Evolutionary conservation across 1,139 yeast genomes (phyloP), one percentile per base, ranked within the genome.

Genomic region (Yamadazyma membranifaciens): DNA sequence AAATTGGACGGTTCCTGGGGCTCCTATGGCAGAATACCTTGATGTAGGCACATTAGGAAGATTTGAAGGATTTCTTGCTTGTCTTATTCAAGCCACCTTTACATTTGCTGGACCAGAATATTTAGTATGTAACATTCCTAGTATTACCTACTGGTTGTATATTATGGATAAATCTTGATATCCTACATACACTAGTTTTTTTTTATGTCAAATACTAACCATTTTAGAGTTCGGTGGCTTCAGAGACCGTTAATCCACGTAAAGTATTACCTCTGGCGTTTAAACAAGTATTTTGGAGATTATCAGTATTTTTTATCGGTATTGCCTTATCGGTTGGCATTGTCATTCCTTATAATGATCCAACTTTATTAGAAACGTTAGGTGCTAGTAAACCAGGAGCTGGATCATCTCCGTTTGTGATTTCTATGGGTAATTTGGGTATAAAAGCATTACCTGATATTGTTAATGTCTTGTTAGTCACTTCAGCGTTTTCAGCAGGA

Each of bases 71-170:
- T 83, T 83, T 55, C 75, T 78, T 47, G 73, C 85, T 6, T 84
- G 80, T 17, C 69, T 83, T 49, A 86, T 83, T 41, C 77, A 80
- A 42, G 87, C 89, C n/a, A 81, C 83, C 15, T 84, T 83, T 56
- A 86, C 88, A 11, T 84, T 76, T 60, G 71, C 81, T 40, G 94
- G 94, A 51, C 81, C 88, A 10, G 95, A 86, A 62, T 69, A 84
- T 53, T 62, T 66, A 41, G 69, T 73, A 36, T 78, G 84, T 20
- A 20, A 20, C n/a, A n/a, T n/a, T n/a, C n/a, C n/a, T n/a, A n/a
- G n/a, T n/a, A n/a, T n/a, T n/a, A n/a, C n/a, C n/a, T n/a, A n/a
- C n/a, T n/a, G n/a, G n/a, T n/a, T n/a, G n/a, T n/a, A n/a, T n/a
- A n/a, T n/a, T n/a, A n/a, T n/a, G n/a, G n/a, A n/a, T n/a, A n/a